Evolutionary conservation across 2,329 filamentous ascomycete genomes (phyloP).

Genomic region (Aureobasidium sp.): DNA sequence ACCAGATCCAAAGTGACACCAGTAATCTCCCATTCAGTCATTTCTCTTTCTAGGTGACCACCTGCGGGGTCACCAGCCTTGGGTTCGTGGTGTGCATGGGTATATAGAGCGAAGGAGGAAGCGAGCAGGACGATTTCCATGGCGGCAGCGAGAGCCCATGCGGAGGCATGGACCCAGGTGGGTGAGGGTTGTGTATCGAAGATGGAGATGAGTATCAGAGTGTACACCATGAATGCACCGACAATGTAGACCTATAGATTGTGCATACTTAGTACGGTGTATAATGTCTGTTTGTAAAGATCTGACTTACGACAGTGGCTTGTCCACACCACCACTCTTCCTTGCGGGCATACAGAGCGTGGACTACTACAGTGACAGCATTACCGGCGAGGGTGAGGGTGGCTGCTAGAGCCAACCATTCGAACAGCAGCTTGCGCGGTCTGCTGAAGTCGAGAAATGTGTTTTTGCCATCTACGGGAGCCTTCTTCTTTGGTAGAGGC

Average conservation of each 20-base stretch:
- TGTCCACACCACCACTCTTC: constrained; percentile 87
- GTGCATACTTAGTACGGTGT: constrained; percentile 16
- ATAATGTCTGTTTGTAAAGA: background rate
- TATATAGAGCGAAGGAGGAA: constrained; percentile 74
- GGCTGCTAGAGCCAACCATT: constrained; percentile 75
- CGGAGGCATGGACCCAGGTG: constrained; percentile 78
- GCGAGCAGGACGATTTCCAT: constrained; percentile 79
- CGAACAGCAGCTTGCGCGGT: constrained; percentile 76
- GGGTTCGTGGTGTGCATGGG: constrained; percentile 70
- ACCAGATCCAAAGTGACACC: constrained; percentile 73
- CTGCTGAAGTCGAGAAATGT: constrained; percentile 65
- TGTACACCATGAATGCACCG: constrained; percentile 87
- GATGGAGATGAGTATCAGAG: constrained; percentile 86
- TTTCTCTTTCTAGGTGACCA: constrained; percentile 38
- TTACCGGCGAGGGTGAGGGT: constrained; percentile 81
- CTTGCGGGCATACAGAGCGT: constrained; percentile 72
- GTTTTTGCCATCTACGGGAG: constrained; percentile 41
- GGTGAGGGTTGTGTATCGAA: constrained; percentile 87
- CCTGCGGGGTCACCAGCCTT: constrained; percentile 52
- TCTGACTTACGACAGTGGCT: constrained; percentile 71
- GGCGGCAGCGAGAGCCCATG: constrained; percentile 79
- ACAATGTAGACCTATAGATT: constrained; percentile 79
- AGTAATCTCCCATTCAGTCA: constrained; percentile 67
- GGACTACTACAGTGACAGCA: constrained; percentile 75
- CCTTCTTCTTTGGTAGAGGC: constrained; percentile 75